These are phyloP conservation scores for Metschnikowia lachancei DNA, from an alignment of 805 yeast genomes.

Conservation along the genomic window DNA sequence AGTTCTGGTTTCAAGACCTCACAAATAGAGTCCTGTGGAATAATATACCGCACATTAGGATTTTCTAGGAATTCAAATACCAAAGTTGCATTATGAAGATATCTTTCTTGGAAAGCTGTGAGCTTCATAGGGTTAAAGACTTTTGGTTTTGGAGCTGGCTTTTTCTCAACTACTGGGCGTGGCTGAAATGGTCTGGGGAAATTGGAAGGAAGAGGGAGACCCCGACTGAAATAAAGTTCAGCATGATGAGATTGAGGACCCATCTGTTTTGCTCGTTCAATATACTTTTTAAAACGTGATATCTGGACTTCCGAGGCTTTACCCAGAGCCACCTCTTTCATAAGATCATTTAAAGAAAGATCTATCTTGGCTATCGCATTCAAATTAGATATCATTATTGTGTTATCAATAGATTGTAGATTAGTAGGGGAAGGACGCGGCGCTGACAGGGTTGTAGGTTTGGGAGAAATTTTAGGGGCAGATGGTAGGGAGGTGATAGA, in stretches of 20 bases:
- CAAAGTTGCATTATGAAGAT: slow-evolving; percentile 63
- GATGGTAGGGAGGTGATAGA: background rate
- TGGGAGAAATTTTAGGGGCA: background rate
- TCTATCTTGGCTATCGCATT: slow-evolving; percentile 80
- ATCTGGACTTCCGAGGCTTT: slow-evolving; percentile 71
- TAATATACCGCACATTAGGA: slow-evolving; percentile 64
- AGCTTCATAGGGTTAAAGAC: slow-evolving; percentile 51
- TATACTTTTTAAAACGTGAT: slow-evolving; percentile 73
- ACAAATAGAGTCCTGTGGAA: slow-evolving; percentile 75
- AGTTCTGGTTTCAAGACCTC: slow-evolving; percentile 44
- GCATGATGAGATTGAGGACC: slow-evolving; percentile 52
- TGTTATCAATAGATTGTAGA: slow-evolving; percentile 61
- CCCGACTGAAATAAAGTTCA: slow-evolving; percentile 23
- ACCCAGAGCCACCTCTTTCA: slow-evolving; percentile 87
- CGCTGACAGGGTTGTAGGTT: slow-evolving; percentile 1
- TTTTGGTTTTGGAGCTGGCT: slow-evolving; percentile 19
- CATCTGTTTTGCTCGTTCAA: slow-evolving; percentile 74
- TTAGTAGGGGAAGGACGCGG: slow-evolving; percentile 23
- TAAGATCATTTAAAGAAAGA: slow-evolving; percentile 60
- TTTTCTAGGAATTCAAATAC: slow-evolving; percentile 84
- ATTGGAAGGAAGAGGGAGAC: slow-evolving; percentile 20
- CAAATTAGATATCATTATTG: slow-evolving; percentile 79
- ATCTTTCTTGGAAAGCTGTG: slow-evolving; percentile 76
- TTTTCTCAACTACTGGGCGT: slow-evolving; percentile 14
- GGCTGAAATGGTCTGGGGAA: slow-evolving; percentile 19